phyloP scores from a whole-genome alignment of 495 filamentous ascomycete species.

The Aspergillus diversus region DNA sequence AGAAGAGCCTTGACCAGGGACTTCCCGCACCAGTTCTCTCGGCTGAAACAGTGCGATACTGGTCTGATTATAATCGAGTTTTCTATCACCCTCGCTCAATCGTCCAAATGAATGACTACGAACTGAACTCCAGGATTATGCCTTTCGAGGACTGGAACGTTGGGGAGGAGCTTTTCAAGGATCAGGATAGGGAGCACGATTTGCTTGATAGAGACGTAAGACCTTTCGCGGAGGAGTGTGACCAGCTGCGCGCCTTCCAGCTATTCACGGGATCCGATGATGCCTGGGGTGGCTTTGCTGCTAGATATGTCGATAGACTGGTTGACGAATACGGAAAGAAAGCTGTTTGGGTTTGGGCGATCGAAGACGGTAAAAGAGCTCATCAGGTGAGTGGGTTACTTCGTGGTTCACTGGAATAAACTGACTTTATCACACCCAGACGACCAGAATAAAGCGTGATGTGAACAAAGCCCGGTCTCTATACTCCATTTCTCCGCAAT shows the following conservation, averaged over 20 bases:
- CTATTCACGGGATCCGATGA: conserved; percentile 79
- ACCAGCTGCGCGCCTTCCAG: conserved; percentile 87
- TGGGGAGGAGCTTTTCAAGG: conserved; percentile 82
- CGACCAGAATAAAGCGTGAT: conserved; percentile 47
- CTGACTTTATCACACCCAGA: conserved; percentile 45
- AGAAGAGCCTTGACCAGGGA: conserved; percentile 73
- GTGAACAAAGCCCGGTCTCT: conserved; percentile 73
- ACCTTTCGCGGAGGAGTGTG: conserved; percentile 88
- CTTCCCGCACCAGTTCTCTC: conserved; percentile 61
- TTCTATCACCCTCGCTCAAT: conserved; percentile 92
- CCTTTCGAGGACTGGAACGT: conserved; percentile 82
- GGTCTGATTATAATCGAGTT: conserved; percentile 91
- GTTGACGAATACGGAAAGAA: conserved; percentile 91
- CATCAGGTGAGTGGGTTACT: conserved; percentile 61
- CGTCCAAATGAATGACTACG: conserved; percentile 86
- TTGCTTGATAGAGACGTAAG: conserved; percentile 86
- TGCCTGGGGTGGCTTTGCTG: conserved; percentile 90
- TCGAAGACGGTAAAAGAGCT: conserved; percentile 64
- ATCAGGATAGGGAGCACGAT: conserved; percentile 83
- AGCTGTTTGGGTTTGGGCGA: conserved; percentile 82
- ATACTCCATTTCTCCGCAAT: conserved; percentile 65
- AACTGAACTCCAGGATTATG: conserved; percentile 72
- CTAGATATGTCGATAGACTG: conserved; percentile 76
- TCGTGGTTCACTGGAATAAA: conserved; percentile 19
- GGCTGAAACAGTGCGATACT: conserved; percentile 78